phyloP scores from a whole-genome alignment of 441 rosid species.

The Gossypium lobatum region DNA sequence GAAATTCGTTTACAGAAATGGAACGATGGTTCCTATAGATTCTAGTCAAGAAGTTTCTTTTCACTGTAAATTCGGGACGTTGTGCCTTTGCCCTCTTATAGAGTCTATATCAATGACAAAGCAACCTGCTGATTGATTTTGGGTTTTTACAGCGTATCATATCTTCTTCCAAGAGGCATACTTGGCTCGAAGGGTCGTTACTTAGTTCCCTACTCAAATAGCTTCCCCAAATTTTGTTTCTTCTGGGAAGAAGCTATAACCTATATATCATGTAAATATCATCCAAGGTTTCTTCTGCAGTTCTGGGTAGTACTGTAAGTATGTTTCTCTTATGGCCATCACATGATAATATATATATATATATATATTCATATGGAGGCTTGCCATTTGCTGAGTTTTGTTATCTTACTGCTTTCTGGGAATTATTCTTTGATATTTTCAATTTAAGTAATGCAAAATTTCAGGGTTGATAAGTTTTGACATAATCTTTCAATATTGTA shows the following conservation, averaged over 20 bases:
- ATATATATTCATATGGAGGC: neutral
- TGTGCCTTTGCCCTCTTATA: constrained; percentile 70
- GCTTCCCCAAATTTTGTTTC: constrained; percentile 6
- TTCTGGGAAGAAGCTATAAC: constrained; percentile 9
- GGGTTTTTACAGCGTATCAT: neutral
- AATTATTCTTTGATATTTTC: neutral
- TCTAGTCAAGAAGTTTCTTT: constrained; percentile 25
- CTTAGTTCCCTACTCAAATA: neutral
- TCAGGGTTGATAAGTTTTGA: neutral
- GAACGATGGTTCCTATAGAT: constrained; percentile 53
- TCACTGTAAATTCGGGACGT: constrained; percentile 58
- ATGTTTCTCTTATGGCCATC: neutral
- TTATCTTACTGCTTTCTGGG: neutral
- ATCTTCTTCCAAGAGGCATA: constrained; percentile 1
- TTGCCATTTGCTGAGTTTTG: neutral
- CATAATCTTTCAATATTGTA: neutral
- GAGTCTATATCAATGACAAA: constrained; percentile 48
- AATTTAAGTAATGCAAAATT: neutral
- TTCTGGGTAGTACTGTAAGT: constrained; percentile 2
- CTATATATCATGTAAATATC: constrained; percentile 18
- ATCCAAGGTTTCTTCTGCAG: constrained; percentile 14
- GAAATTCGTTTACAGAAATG: constrained; percentile 61
- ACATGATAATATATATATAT: neutral
- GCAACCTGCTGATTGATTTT: constrained; percentile 40
- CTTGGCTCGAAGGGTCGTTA: neutral